A percentile compares a stretch with the other conserved stretches of the same genome.
Conservation (phyloP, 1,284 basidiomycete genomes). For the Melampsora americana region DNA sequence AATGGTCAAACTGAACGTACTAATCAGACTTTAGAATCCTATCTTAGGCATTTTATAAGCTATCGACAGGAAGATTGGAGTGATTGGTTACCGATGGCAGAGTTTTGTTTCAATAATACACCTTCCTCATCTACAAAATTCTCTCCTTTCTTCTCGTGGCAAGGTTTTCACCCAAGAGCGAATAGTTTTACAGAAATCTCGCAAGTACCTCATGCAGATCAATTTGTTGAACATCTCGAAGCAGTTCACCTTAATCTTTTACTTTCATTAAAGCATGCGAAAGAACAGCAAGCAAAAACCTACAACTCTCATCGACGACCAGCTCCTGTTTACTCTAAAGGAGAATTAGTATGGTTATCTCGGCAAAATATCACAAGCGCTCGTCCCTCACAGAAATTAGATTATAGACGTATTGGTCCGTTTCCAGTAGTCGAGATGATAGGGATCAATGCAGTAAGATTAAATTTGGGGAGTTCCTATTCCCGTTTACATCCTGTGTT, state of each 20-base stretch:
- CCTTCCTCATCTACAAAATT: conserved; percentile 48
- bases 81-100: conserved; percentile 48
- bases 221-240: background rate
- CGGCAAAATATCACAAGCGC: background rate
- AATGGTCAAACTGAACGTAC: conserved; percentile 26
- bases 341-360: conserved; percentile 9
- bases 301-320: conserved; percentile 1
- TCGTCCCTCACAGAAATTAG: conserved; percentile 8
- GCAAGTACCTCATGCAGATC: background rate
- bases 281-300: conserved; percentile 5
- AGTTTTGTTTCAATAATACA: conserved; percentile 54
- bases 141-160: conserved; percentile 57
- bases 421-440: conserved; percentile 6
- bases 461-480: conserved; percentile 8
- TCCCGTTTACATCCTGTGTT: conserved; percentile 22
- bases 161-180: conserved; percentile 53
- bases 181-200: conserved; percentile 2
- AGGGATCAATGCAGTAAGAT: background rate
- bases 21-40: conserved; percentile 40
- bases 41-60: conserved; percentile 45
- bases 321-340: background rate
- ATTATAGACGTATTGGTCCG: conserved; percentile 7
- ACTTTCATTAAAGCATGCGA: background rate
- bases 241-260: background rate
- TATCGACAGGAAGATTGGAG: conserved; percentile 49